Conservation (phyloP, 331 rosid genomes). For the Cydonia oblonga region DNA sequence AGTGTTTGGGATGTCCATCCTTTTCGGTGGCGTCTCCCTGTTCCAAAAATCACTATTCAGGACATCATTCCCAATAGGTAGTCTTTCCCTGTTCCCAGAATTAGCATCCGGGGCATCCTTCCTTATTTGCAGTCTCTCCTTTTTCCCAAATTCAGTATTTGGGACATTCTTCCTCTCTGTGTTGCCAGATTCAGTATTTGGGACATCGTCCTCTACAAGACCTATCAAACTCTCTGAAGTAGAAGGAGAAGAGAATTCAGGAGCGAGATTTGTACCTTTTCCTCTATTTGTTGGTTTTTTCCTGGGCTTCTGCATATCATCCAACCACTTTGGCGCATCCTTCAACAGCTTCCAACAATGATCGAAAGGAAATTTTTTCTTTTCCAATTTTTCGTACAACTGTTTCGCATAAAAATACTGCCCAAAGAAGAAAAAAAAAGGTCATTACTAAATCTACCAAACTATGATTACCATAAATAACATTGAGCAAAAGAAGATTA, state of each 20-base stretch:
- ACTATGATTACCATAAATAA: not conserved
- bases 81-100: not conserved
- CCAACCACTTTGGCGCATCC: not conserved
- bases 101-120: not conserved
- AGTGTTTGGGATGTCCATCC: not conserved
- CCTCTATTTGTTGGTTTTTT: not conserved
- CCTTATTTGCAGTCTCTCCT: not conserved
- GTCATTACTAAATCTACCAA: not conserved
- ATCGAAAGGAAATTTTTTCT: not conserved
- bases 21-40: not conserved
- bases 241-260: not conserved
- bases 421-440: not conserved
- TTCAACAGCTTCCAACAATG: not conserved
- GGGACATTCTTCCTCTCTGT: not conserved
- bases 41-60: not conserved
- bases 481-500: not conserved
- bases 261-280: not conserved
- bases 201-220: not conserved
- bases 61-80: not conserved
- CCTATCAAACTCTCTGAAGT: not conserved
- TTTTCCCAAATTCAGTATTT: not conserved
- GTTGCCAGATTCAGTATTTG: not conserved
- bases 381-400: not conserved
- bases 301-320: not conserved
- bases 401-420: not conserved